Conservation (phyloP, 768 basidiomycete species). For the Pleurotus giganteus region DNA sequence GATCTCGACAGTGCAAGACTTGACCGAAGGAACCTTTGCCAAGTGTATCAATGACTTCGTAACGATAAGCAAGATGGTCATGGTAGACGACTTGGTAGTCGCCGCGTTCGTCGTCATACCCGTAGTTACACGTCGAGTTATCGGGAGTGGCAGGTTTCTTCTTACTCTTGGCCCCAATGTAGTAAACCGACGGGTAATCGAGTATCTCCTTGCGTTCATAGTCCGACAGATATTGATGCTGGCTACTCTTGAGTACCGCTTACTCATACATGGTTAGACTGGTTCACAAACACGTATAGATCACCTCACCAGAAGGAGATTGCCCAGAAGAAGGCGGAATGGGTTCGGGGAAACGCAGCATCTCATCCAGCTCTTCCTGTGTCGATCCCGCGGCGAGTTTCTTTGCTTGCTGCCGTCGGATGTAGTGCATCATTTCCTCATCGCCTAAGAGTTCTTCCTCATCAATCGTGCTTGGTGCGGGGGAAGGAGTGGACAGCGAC, state of each 20-base stretch:
- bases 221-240: constrained; percentile 73
- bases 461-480: constrained; percentile 70
- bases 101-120: constrained; percentile 97
- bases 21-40: constrained; percentile 99
- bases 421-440: constrained; percentile 96
- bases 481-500: constrained; percentile 83
- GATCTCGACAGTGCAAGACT: constrained; percentile 93
- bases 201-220: constrained; percentile 91
- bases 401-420: constrained; percentile 86
- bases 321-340: constrained; percentile 63
- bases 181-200: constrained; percentile 85
- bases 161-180: constrained; percentile 70
- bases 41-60: constrained; percentile 87
- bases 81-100: constrained; percentile 89
- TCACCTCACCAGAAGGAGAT: constrained; percentile 64
- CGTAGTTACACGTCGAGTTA: constrained; percentile 79
- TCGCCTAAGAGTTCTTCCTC: constrained; percentile 90
- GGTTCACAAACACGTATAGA: not conserved
- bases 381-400: constrained; percentile 79
- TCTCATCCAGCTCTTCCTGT: constrained; percentile 83
- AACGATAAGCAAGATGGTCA: constrained; percentile 97
- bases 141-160: constrained; percentile 82
- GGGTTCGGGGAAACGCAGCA: constrained; percentile 93
- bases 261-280: constrained; percentile 13
- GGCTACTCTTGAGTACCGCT: constrained; percentile 68